These are phyloP conservation scores for Huntiella moniliformis DNA, from an alignment of 2,329 filamentous ascomycete species.

Conservation along the genomic window DNA sequence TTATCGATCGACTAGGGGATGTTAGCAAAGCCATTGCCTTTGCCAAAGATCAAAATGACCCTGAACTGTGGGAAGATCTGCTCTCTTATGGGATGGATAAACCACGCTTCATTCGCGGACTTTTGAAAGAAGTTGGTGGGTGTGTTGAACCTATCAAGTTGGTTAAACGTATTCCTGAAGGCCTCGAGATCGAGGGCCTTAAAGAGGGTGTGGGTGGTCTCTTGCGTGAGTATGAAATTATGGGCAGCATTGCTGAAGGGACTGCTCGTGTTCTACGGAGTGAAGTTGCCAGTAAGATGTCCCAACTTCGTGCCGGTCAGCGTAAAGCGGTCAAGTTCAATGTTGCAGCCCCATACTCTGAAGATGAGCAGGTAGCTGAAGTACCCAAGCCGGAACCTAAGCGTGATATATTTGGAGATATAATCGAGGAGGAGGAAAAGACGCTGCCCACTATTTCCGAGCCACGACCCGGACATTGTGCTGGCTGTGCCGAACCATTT, in stretches of 20 bases:
- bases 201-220: conserved; percentile 76
- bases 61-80: conserved; percentile 86
- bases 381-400: conserved; percentile 14
- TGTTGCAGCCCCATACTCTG: conserved; percentile 31
- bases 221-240: conserved; percentile 89
- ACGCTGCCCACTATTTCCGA: conserved; percentile 17
- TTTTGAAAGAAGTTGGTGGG: conserved; percentile 86
- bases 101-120: conserved; percentile 75
- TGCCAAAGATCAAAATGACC: conserved; percentile 80
- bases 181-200: conserved; percentile 78
- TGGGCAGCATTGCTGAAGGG: conserved; percentile 77
- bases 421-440: conserved; percentile 13
- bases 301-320: conserved; percentile 58
- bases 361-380: conserved; percentile 20
- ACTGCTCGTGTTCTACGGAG: conserved; percentile 73
- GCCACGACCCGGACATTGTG: conserved; percentile 37
- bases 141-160: conserved; percentile 83
- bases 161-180: conserved; percentile 77
- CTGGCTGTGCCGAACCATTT: conserved; percentile 37
- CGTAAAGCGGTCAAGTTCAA: conserved; percentile 80
- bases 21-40: conserved; percentile 87
- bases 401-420: conserved; percentile 13
- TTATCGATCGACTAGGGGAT: conserved; percentile 82
- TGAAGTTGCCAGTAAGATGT: conserved; percentile 74
- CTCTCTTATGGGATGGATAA: conserved; percentile 96